Base-by-base conservation (phyloP, 2,329 filamentous ascomycete species). In the Coniella lustricola region DNA sequence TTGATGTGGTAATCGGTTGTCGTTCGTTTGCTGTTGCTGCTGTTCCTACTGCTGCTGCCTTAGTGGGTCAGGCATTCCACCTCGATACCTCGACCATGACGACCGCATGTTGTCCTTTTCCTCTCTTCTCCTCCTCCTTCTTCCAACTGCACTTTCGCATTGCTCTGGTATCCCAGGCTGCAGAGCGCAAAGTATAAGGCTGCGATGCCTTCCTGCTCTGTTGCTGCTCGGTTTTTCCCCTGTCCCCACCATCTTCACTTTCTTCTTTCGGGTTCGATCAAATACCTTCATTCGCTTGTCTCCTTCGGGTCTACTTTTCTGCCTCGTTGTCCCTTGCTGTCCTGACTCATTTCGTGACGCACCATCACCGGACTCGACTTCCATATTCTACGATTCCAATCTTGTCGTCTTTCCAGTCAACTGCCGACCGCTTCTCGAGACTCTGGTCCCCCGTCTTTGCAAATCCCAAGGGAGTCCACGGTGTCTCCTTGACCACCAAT, bases 111-210 rank as follows among this genome's bases (percentile, higher is more conserved):
- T 46, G 21, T 47, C 22, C 35, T 49, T 47, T 44, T 45, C 44
- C 16, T 42, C 49, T 39, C 39, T 16, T 41, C 39, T 45, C 34
- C 43, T 48, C 36, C 22, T 38, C 34, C 32, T 25, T 36, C 49
- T 51, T 49, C 46, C 50, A 54, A 51, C 43, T 56, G 54, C 10
- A 29, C 56, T 53, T 57, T 55, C 52, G 54, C 40, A 37, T n/a
- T n/a, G n/a, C n/a, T n/a, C n/a, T n/a, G n/a, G n/a, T 40, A 49
- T 46, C 45, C 45, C 50, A 51, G 56, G 59, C 48, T 42, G 62
- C 62, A 69, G 67, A 65, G 65, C 68, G 56, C 65, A 63, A 62
- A 59, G 54, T 78, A 78, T 77, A 78, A 78, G 74, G 74, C 70
- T 74, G 60, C 69, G 68, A 75, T 75, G 65, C 62, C 72, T 70